Evolutionary conservation across 2,329 filamentous ascomycete genomes (phyloP).

Genomic region (Thielaviopsis cerberus): DNA sequence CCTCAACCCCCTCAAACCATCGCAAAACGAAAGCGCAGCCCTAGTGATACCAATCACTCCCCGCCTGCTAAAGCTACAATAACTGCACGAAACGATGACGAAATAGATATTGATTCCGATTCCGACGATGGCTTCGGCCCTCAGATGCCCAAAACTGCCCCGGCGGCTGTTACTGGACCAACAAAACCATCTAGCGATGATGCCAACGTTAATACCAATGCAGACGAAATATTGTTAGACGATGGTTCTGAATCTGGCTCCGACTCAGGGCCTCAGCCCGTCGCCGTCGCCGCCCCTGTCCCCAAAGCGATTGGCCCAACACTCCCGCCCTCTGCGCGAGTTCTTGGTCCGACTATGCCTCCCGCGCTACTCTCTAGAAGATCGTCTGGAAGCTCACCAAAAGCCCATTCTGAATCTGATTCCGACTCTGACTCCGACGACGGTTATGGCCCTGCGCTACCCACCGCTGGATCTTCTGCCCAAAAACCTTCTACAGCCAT

Average conservation of each 20-base stretch:
- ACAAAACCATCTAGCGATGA: slow-evolving; percentile 10
- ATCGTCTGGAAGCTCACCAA: slow-evolving; percentile 15
- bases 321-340: slow-evolving; percentile 14
- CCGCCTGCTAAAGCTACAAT: slow-evolving; percentile 28
- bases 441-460: slow-evolving; percentile 42
- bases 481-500: slow-evolving; percentile 14
- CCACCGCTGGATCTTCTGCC: slow-evolving; percentile 34
- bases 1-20: slow-evolving; percentile 52
- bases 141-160: slow-evolving; percentile 17
- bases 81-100: slow-evolving; percentile 17
- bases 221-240: slow-evolving; percentile 21
- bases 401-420: background rate
- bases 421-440: slow-evolving; percentile 28
- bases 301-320: slow-evolving; percentile 15
- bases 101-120: slow-evolving; percentile 26
- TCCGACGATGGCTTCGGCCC: slow-evolving; percentile 24
- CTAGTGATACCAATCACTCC: slow-evolving; percentile 22
- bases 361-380: slow-evolving; percentile 23
- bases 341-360: slow-evolving; percentile 19
- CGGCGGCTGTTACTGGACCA: slow-evolving; percentile 17
- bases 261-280: slow-evolving; percentile 19
- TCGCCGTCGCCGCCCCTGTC: slow-evolving; percentile 12
- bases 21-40: slow-evolving; percentile 40
- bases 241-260: slow-evolving; percentile 21
- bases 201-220: slow-evolving; percentile 12